Evolutionary conservation across 1,139 yeast genomes (phyloP), one percentile per base, ranked within the genome.

Genomic region (Magnusiomyces suaveolens): DNA sequence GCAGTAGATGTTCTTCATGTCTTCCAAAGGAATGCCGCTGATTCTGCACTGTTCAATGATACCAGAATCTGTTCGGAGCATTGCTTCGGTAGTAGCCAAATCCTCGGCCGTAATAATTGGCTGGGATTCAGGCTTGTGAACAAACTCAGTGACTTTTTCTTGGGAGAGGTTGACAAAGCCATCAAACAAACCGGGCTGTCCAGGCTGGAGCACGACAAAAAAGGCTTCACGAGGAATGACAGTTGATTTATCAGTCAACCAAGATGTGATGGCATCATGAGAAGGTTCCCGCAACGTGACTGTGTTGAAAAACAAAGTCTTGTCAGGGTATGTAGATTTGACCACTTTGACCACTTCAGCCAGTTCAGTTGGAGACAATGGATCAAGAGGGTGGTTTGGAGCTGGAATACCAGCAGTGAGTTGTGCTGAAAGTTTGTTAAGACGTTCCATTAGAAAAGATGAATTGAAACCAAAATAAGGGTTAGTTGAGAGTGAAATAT

Each of bases 91-190:
- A 49, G 68, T 66, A 62, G 75, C 78, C 61, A 85, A 75, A 68
- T 84, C 92, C 62, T 75, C 81, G 49, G 84, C 82, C 50, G 90
- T 83, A 66, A 85, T 75, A 58, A 83, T 84, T 59, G 92, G 92
- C 70, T 83, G 89, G 55, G 78, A 83, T 43, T 83, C 84, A 55
- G 77, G 80, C 49, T 78, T 69, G 55, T 75, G 70, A 60, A 76
- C 74, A 60, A 79, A 70, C 54, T 75, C 75, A 49, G 78, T 67
- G 48, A 84, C 71, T 50, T 70, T 69, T 60, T 74, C 71, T 50
- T 77, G 69, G 39, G 73, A 71, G 53, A 85, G 67, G 64, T 82
- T 85, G 59, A 83, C 83, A 48, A 79, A 71, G 68, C 88, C 90
- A 66, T 85, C 92, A 62, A 79, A 80, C 53, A 84, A 75, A 60